Evolutionary conservation across 257 asterid species (phyloP), one percentile per base, ranked within the genome.

Genomic region (Solanum medicagineum): DNA sequence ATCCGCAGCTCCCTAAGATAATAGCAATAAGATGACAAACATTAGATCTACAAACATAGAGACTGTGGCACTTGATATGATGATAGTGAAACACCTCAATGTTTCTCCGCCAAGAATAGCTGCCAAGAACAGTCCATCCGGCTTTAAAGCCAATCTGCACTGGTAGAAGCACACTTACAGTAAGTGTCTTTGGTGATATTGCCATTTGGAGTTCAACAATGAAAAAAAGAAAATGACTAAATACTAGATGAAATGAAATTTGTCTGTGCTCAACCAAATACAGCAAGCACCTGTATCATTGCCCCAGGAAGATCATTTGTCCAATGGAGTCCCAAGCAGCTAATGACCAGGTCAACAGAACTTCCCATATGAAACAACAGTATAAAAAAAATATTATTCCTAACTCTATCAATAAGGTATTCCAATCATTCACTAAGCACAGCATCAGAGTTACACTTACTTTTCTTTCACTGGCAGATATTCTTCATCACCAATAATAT

Each of bases 61-160:
- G 84, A 69, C 60, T 74, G 84, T 79, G 90, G 83, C 83, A 26
- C 89, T 98, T 94, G 84, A 42, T 73, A 90, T 11, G 53, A 73
- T 32, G 84, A 55, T 87, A 71, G 81, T 36, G 75, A 85, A 24
- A 49, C 29, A 89, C 99, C 93, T 94, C 87, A 95, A 88, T 84
- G 99, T 96, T 88, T 96, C 98, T 91, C 99, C 99, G 12, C 99
- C 98, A 85, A 95, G 92, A 87, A 96, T 96, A 86, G 99, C 97
- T 51, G 95, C 99, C 92, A 96, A 80, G 89, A 96, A 96, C 29
- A 96, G 91, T 83, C 99, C 99, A 88, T 96, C 99, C 4, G 99
- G 98, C 89, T 96, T 96, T 93, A 94, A 89, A 54, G 98, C 97
- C 94, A 95, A 88, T 86, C 94, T 94, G 90, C 94, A 90, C 99